Evolutionary conservation across 805 yeast species (phyloP).

Genomic region (Wickerhamomyces canadensis): DNA sequence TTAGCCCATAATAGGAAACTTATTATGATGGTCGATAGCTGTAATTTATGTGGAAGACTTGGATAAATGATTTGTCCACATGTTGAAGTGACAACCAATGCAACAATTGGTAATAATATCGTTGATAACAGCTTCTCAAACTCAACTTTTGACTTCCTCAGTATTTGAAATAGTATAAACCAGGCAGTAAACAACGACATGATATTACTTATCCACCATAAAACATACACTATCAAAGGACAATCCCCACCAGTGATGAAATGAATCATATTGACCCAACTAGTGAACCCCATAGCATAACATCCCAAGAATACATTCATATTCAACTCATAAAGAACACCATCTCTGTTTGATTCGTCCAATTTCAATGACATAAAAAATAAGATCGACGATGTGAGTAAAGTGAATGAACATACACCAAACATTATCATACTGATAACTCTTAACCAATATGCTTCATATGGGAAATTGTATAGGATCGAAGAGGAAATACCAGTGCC

Average conservation of each 20-base stretch:
- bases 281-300: constrained; percentile 71
- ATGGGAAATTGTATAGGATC: constrained; percentile 62
- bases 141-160: constrained; percentile 29
- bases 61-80: constrained; percentile 54
- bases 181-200: constrained; percentile 55
- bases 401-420: constrained; percentile 47
- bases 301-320: constrained; percentile 70
- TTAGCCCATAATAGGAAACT: constrained; percentile 61
- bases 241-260: constrained; percentile 32
- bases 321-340: constrained; percentile 34
- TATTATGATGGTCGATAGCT: constrained; percentile 48
- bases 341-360: constrained; percentile 23
- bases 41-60: constrained; percentile 38
- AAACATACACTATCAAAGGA: constrained; percentile 43
- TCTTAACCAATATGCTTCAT: constrained; percentile 51
- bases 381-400: constrained; percentile 37
- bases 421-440: constrained; percentile 58
- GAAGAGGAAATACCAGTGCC: constrained; percentile 73
- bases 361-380: constrained; percentile 35
- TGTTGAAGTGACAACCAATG: constrained; percentile 71
- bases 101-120: constrained; percentile 68
- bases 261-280: constrained; percentile 55
- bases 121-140: constrained; percentile 45
- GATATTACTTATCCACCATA: constrained; percentile 71
- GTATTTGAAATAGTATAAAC: constrained; percentile 43